Conservation (phyloP, 1,284 basidiomycete genomes). For the Singerocomus rubriflavus region DNA sequence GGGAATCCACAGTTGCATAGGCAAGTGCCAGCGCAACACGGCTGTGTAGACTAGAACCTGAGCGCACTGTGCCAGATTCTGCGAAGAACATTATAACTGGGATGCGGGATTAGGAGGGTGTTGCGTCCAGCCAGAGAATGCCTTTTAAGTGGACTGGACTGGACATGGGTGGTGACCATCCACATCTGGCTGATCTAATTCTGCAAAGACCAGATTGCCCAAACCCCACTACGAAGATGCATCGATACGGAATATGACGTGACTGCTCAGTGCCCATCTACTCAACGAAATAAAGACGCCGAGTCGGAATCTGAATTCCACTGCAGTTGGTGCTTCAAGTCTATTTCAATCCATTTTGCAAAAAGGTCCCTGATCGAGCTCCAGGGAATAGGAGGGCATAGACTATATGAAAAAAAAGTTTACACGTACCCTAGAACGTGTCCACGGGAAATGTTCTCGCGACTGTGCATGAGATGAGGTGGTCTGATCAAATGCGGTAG, state of each 20-base stretch:
- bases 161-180: neutral
- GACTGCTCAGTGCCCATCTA: neutral
- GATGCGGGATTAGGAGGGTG: neutral
- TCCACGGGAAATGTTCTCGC: no score
- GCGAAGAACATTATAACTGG: neutral
- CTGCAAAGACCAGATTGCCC: neutral
- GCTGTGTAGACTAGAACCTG: neutral
- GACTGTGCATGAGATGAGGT: no score
- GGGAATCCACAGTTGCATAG: neutral
- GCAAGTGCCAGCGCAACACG: conserved; percentile 3
- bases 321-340: neutral
- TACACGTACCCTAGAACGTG: no score
- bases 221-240: neutral
- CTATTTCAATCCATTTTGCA: no score
- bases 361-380: no score
- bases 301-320: neutral
- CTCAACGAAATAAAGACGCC: neutral
- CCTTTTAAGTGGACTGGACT: neutral
- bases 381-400: no score
- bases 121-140: neutral
- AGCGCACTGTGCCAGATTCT: neutral
- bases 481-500: no score
- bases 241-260: neutral
- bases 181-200: neutral
- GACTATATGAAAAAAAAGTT: no score